Evolutionary conservation across 2,329 filamentous ascomycete genomes (phyloP), one percentile per base, ranked within the genome.

Genomic region (Huntiella decipiens): DNA sequence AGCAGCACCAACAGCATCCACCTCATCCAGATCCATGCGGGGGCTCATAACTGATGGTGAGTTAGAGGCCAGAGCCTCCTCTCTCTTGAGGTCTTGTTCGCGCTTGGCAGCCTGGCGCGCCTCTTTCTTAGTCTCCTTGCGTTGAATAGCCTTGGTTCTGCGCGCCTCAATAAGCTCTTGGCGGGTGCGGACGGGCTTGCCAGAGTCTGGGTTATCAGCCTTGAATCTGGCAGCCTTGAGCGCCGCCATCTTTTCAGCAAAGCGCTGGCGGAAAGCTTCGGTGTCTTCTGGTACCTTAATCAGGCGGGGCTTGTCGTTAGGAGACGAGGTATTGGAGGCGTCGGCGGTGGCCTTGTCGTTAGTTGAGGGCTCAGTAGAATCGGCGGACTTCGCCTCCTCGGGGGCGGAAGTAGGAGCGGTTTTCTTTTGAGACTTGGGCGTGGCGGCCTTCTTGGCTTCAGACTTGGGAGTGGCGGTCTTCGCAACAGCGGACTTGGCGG

Each of bases 81-180:
- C 75, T 31, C 74, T 70, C 55, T 73, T 71, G 35, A 63, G 64
- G 47, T 85, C 78, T 59, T 91, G 86, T 55, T 92, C 85, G 44
- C 82, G 73, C 58, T 82, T 88, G 15, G 82, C 80, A 54, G 82
- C 72, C 52, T 73, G 68, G 38, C 87, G 75, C 49, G 86, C 66
- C 56, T 88, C 82, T 62, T 93, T 91, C 66, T 94, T 96, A 56
- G 88, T 81, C 16, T 77, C 78, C 59, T 87, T 88, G 51, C 85
- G 77, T 60, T 86, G 77, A 50, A 84, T 80, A 59, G 93, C 82
- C 64, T 94, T 95, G 57, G 78, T 77, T 52, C 91, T 76, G 37
- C 91, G 76, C 38, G 83, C 74, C 61, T 96, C 91, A 54, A 98
- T 85, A 10, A 98, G 72, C 58, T 96, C 87, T 62, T 93, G 82